A percentile compares a stretch with the other conserved stretches of the same genome.
Conservation (phyloP, 2,329 filamentous ascomycete species). For the Penicillium sp. region DNA sequence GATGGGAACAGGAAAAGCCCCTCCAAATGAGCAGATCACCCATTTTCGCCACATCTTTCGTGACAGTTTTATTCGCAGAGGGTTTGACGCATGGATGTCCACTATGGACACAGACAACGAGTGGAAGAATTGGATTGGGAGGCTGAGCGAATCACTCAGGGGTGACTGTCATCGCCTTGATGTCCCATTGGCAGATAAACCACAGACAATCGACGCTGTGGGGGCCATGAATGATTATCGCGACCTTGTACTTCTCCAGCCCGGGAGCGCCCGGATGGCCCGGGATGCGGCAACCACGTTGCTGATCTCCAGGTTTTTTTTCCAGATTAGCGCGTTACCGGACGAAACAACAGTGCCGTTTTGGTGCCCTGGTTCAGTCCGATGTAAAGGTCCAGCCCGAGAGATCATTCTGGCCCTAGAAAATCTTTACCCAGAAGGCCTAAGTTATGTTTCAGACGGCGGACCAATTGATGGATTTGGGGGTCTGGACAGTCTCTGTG, state of each 20-base stretch:
- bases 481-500: background rate
- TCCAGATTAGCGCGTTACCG: background rate
- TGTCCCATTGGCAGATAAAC: background rate
- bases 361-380: background rate
- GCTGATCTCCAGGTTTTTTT: slow-evolving; percentile 1
- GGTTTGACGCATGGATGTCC: slow-evolving; percentile 29
- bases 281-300: background rate
- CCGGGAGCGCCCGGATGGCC: background rate
- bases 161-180: background rate
- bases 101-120: slow-evolving; percentile 25
- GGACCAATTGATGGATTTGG: background rate
- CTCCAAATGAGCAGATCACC: slow-evolving; percentile 15
- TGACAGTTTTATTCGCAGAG: slow-evolving; percentile 26
- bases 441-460: background rate
- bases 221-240: background rate
- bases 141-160: background rate
- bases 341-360: background rate
- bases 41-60: slow-evolving; percentile 29
- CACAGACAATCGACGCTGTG: background rate
- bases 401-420: background rate
- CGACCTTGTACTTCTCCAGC: background rate
- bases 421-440: background rate
- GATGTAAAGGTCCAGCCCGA: background rate
- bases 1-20: background rate
- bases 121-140: slow-evolving; percentile 18